Evolutionary conservation across 805 yeast genomes (phyloP), one percentile per base, ranked within the genome.

Genomic region (Scheffersomyces coipomensis): DNA sequence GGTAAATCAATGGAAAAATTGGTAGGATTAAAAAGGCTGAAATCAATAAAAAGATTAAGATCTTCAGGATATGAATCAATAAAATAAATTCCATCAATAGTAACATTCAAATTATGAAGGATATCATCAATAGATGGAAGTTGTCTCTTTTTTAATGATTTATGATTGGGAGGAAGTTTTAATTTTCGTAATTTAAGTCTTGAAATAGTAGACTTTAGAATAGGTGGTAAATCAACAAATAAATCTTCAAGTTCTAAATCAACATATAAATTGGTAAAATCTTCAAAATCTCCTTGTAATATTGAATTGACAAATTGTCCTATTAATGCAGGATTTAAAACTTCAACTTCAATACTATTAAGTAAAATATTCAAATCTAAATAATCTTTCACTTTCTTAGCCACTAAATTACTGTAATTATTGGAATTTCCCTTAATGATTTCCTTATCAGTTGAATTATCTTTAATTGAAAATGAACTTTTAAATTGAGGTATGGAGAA

Each of bases 11-110:
- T 29, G 1, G 60, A 51, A 7, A 50, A 35, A 15, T 46, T 46
- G 17, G 64, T 46, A 1, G 75, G 72, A 44, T 71, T 73, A 10
- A 38, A 25, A 2, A 72, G 24, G 13, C 54, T 57, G 4, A 64
- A 23, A 29, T 59, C 66, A 22, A 63, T 51, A 30, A 58, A 32
- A 4, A 75, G 35, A 4, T 51, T 44, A 11, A 67, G 40, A 2
- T 45, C 46, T 0, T 47, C 41, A 1, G 38, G 26, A 8, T 51
- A 45, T 1, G 76, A 59, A 2, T 57, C 55, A 11, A 64, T 37
- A n/a, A 65, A 52, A 4, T 41, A 24, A 11, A 67, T 39, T 1
- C 47, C 41, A 17, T 40, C 40, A 3, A 55, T 31, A 5, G 48
- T 41, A 2, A 47, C 33, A 39, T 51, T 50, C 31, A 53, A 19